Evolutionary conservation across 176 grass and related monocot species (phyloP), one percentile per base, ranked within the genome.

Genomic region (Eragrostis nindensis): DNA sequence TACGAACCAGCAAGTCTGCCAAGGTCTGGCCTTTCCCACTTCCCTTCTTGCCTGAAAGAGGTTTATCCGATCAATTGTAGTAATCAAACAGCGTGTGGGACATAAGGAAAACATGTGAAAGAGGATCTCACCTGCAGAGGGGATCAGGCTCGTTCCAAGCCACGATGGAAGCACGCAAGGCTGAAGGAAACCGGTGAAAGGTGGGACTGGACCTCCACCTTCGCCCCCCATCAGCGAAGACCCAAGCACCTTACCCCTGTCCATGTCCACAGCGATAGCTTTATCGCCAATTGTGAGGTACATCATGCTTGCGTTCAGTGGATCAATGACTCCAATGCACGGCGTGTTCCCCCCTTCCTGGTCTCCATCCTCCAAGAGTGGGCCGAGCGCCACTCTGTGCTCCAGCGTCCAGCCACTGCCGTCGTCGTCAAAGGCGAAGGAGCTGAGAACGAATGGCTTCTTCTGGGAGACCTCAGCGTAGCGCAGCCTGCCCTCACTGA

Each of bases 401-500:
- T 71, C 53, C 27, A 81, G 41, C 52, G 66, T 80, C 78, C 52
- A 80, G 25, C 65, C 12, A 4, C 25, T 29, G 50, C 17, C 17
- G 5, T 47, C 75, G 19, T 80, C n/a, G 11, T 24, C 48, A 53
- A 80, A 65, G 14, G 19, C 11, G 16, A 30, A 80, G 19, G 75
- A 64, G 42, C 75, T 77, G 60, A 74, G 71, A 18, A 53, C 5
- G 19, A 19, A 19, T 6, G 49, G 49, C 17, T 53, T 17, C 49
- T 53, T 53, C 49, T 53, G 15, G 49, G 49, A 53, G 16, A 53
- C 16, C 16, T 53, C 49, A 17, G 6, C 49, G 16, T 53, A 53
- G 16, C 49, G 49, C 49, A 56, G 19, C 52, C 53, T 79, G 12
- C 62, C 76, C 46, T 79, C 62, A 7, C 76, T 79, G 62, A 79